Percentiles rank a stretch among this genome's conserved stretches.
Conservation (phyloP, 768 basidiomycete genomes). For the Boletus rubropictus region DNA sequence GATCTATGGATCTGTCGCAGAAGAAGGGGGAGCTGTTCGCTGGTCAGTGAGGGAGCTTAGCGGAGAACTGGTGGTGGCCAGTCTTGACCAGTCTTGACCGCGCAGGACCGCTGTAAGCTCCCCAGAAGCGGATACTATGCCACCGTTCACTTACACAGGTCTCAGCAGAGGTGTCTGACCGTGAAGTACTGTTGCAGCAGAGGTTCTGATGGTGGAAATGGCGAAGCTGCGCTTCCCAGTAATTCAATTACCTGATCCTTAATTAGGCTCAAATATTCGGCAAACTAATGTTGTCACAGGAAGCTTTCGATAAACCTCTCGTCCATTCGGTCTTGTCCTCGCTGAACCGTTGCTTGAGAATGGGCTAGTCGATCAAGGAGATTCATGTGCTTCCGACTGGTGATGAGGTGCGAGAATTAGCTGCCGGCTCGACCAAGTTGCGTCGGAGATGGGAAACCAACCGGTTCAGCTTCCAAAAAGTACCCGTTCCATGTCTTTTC, state of each 20-base stretch:
- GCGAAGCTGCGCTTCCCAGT: conserved; percentile 14
- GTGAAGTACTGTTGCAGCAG: conserved; percentile 4
- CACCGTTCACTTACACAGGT: conserved; percentile 9
- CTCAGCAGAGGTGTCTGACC: not conserved
- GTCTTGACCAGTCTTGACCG: not conserved
- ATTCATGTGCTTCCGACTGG: conserved; percentile 9
- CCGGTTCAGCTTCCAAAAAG: too few species aligned
- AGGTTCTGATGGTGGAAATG: conserved; percentile 8
- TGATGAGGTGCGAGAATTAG: conserved; percentile 12
- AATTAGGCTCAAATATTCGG: conserved; percentile 17
- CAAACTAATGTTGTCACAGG: conserved; percentile 11
- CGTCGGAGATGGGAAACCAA: conserved; percentile 22
- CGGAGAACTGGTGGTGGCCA: not conserved
- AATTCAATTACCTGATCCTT: conserved; percentile 19
- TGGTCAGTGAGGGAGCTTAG: not conserved
- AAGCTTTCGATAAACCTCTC: conserved; percentile 1
- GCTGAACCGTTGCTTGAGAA: conserved; percentile 5
- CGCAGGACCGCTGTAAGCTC: not conserved
- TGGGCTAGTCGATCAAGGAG: not conserved
- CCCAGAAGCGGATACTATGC: not conserved
- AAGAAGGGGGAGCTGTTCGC: conserved; percentile 4
- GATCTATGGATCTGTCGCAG: not conserved
- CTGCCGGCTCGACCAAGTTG: conserved; percentile 4
- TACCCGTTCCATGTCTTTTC: too few species aligned
- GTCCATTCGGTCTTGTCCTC: conserved; percentile 3